Base-by-base conservation (phyloP, 768 basidiomycete species). In the Lentinula edodes region DNA sequence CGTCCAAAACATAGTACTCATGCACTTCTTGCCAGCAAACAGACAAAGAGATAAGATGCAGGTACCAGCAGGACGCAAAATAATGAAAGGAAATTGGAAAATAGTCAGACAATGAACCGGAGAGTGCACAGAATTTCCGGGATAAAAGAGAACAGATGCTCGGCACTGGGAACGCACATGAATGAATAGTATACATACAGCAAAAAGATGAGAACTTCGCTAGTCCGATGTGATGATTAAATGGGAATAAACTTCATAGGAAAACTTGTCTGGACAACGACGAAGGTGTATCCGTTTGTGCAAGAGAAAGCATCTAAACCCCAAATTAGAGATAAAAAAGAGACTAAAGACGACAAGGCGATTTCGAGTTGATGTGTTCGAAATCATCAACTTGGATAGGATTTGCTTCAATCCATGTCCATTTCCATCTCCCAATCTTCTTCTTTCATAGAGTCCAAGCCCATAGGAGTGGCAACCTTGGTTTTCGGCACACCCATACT, bases 371-470 rank as follows among this genome's bases (percentile, higher is more conserved):
- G 46, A 56, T 41, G 54, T 48, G 20, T 48, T 48, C 20, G 9
- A 56, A 56, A 18, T 38, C 13, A 52, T 34, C n/a, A 32, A 52
- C 6, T 36, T 5, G 38, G 42, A n/a, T 20, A 20, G 54, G 54
- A 39, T 13, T 16, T 18, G 15, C 4, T 59, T 59, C 69, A 80
- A 73, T 83, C 81, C 82, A 88, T 83, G 67, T 87, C 85, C 85
- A 88, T 87, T 60, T 88, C 89, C 85, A 90, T 88, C 62, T 85
- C 83, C 85, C 84, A 86, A 61, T 68, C 59, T 45, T 60, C 59
- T 36, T 66, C 64, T 58, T 73, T 69, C 66, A 69, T 67, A 12
- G 50, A 32, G 34, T 56, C 36, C 18, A 56, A 12, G 10, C 54
- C 54, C 6, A 39, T 6, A 15, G 45, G 55, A 2, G 41, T 28